phyloP scores from a whole-genome alignment of 1,284 basidiomycete genomes.

The Marasmius fiardii region DNA sequence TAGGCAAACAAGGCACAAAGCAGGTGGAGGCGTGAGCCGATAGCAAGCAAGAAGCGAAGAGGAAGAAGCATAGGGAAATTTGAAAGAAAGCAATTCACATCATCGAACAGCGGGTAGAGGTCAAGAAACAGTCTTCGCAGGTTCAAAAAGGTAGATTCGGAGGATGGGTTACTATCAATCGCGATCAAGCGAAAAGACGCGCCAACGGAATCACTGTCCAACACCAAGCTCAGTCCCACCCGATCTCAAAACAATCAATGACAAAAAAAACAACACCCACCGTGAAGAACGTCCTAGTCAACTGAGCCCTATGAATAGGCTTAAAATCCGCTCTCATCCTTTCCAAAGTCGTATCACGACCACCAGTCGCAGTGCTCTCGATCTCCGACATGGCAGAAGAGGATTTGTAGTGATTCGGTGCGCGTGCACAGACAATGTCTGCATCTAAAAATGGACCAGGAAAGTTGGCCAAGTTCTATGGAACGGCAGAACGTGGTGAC shows the following conservation, averaged over 20 bases:
- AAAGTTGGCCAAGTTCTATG: no score
- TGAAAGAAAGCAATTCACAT: no score
- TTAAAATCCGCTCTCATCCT: background rate
- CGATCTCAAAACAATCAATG: background rate
- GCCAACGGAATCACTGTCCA: background rate
- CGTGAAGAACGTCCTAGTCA: background rate
- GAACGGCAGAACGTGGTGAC: constrained; percentile 35
- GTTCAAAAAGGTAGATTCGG: background rate
- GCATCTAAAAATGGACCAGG: constrained; percentile 58
- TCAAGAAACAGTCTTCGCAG: background rate
- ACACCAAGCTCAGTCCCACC: background rate
- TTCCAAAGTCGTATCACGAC: background rate
- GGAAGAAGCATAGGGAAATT: no score
- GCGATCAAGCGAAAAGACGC: no score
- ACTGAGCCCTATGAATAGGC: background rate
- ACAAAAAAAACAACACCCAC: background rate
- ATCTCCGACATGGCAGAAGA: background rate
- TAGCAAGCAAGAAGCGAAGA: no score
- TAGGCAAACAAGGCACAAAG: no score
- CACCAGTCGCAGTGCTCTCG: background rate
- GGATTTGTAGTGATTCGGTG: constrained; percentile 65
- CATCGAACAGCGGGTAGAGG: background rate
- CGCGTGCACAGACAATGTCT: constrained; percentile 75
- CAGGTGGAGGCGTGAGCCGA: no score
- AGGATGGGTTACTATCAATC: no score